A percentile compares a stretch with the other conserved stretches of the same genome.
These are phyloP conservation scores for Aurinia saxatilis DNA, from an alignment of 345 rosid genomes.

Conservation along the genomic window DNA sequence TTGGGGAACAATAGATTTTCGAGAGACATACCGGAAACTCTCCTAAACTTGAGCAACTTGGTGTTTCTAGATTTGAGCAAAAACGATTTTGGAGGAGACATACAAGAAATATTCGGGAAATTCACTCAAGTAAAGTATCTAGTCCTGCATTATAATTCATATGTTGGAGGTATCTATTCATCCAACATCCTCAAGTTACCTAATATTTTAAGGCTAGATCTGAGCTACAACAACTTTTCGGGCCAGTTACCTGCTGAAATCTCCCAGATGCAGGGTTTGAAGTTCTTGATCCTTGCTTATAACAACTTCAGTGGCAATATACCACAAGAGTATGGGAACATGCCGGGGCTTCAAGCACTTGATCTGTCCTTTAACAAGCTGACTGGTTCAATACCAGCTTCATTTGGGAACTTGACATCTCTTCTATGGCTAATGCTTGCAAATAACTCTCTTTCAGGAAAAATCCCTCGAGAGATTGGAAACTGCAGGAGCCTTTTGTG, in stretches of 20 bases:
- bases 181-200: constrained; percentile 62
- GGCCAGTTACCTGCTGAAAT: constrained; percentile 63
- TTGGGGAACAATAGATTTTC: constrained; percentile 66
- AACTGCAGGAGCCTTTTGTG: constrained; percentile 76
- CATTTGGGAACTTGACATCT: constrained; percentile 59
- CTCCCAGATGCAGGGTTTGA: constrained; percentile 47
- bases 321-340: constrained; percentile 63
- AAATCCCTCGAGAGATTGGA: constrained; percentile 67
- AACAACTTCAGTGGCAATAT: constrained; percentile 61
- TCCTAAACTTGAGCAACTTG: constrained; percentile 49
- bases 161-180: constrained; percentile 50
- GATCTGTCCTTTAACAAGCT: constrained; percentile 81
- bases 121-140: constrained; percentile 58
- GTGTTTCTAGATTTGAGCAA: constrained; percentile 62
- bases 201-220: constrained; percentile 53
- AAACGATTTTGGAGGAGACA: constrained; percentile 54
- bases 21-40: constrained; percentile 53
- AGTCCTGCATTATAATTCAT: constrained; percentile 50
- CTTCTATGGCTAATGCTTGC: constrained; percentile 97
- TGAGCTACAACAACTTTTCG: constrained; percentile 65
- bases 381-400: constrained; percentile 55
- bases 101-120: constrained; percentile 66
- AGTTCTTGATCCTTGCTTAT: constrained; percentile 53
- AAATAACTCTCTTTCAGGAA: constrained; percentile 54
- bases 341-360: constrained; percentile 56